A percentile compares a stretch with the other conserved stretches of the same genome.
These are phyloP conservation scores for Dryadomyces quercus-mongolicae DNA, from an alignment of 2,329 filamentous ascomycete genomes.

Conservation along the genomic window DNA sequence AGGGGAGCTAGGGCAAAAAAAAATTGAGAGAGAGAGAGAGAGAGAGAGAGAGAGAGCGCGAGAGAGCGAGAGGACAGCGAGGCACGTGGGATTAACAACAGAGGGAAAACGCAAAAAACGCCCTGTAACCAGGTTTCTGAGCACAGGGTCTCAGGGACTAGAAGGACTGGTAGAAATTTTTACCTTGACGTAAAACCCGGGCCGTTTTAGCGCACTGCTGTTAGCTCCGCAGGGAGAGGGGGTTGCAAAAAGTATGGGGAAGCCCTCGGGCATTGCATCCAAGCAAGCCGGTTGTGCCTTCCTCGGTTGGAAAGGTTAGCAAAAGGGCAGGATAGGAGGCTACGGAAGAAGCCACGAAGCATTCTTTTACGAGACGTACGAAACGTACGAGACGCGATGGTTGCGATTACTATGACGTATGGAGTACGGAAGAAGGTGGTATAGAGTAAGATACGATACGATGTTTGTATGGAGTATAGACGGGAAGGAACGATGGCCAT, in stretches of 20 bases:
- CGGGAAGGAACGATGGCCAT: too few species aligned
- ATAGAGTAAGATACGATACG: too few species aligned
- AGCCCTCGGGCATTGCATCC: background rate
- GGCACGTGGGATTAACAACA: background rate
- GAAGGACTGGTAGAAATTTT: background rate
- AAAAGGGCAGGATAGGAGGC: background rate
- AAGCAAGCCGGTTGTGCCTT: background rate
- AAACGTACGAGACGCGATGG: too few species aligned
- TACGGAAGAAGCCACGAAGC: background rate
- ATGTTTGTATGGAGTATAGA: too few species aligned
- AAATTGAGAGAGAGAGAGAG: background rate
- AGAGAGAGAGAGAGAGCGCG: background rate
- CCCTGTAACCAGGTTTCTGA: background rate
- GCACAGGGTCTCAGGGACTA: background rate
- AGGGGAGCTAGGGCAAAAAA: slow-evolving; percentile 2
- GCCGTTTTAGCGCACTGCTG: background rate
- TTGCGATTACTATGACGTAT: too few species aligned
- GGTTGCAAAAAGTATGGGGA: background rate
- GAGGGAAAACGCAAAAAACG: background rate
- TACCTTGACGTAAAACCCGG: background rate
- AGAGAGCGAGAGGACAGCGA: background rate
- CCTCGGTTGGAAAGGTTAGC: background rate
- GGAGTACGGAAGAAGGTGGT: too few species aligned
- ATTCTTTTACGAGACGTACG: too few species aligned
- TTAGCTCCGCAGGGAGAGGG: background rate